phyloP scores from a whole-genome alignment of 23 red algal species.

The Chondrus crispus region DNA sequence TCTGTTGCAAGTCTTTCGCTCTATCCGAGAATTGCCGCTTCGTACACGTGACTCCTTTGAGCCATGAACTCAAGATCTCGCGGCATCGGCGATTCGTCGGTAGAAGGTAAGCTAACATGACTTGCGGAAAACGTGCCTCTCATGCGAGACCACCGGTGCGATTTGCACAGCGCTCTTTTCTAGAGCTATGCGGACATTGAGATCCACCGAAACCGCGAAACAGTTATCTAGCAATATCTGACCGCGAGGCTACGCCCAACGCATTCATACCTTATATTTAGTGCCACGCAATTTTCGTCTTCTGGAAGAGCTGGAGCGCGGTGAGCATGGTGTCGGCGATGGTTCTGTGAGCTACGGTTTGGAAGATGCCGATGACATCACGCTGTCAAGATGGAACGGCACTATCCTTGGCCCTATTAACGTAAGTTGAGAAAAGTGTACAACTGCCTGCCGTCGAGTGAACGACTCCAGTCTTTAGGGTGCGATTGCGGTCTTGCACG shows the following conservation, averaged over 20 bases:
- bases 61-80: constrained; percentile 57
- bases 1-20: too few species aligned
- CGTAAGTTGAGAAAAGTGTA: constrained; percentile 64
- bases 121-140: neutral
- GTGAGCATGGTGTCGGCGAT: constrained; percentile 97
- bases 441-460: too few species aligned
- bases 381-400: constrained; percentile 95
- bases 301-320: constrained; percentile 94
- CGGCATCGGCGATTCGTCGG: constrained; percentile 27
- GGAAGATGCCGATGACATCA: constrained; percentile 95
- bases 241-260: neutral
- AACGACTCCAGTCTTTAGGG: too few species aligned
- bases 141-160: neutral
- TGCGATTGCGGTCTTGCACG: too few species aligned
- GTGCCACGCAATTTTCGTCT: constrained; percentile 98
- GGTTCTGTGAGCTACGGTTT: constrained; percentile 94
- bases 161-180: neutral
- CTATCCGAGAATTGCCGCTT: too few species aligned
- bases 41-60: too few species aligned
- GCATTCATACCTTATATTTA: neutral
- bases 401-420: constrained; percentile 99
- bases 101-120: constrained; percentile 24
- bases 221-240: neutral
- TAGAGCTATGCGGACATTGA: neutral
- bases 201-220: neutral